Evolutionary conservation across 228 moss, liverwort and hornwort species (phyloP), one percentile per base, ranked within the genome.

Genomic region (Sphagnum magellanicum): DNA sequence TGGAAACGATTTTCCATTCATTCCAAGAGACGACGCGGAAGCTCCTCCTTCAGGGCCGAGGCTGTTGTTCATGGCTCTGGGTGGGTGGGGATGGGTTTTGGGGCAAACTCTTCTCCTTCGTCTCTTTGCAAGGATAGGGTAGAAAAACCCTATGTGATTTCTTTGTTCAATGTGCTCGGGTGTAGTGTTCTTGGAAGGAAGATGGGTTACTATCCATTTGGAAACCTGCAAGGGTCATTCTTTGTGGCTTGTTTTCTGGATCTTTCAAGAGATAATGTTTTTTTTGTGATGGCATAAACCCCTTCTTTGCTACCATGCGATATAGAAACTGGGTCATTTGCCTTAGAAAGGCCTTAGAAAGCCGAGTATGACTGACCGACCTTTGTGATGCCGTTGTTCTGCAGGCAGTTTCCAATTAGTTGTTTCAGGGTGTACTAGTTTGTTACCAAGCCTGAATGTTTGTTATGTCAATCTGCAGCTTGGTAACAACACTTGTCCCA

Each of bases 391-490:
- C 32, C 32, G 32, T 32, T 32, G 1, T 32, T 32, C 32, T 32
- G 32, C 32, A 32, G 32, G 32, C 63, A 60, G 48, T 75, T 66
- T 72, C 66, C 50, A 48, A 70, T 74, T 64, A 73, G 74, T 81
- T 46, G 74, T 81, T 63, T 74, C 15, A 61, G 50, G 48, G 81
- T 73, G 67, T 62, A 61, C 61, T 53, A 76, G 67, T 76, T 68
- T 71, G 61, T 64, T 70, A 48, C 60, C 16, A 62, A 65, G 73
- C 68, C 48, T 68, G 17, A 8, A 32, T 55, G 73, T 80, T 75
- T 77, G 77, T 81, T 61, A 81, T 72, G 64, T 74, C 72, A 66
- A 81, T 81, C 59, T 67, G 71, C 74, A 78, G 76, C 78, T 84
- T 78, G 32, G 67, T 60, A 69, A 48, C 12, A 69, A 63, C 66